phyloP scores from a whole-genome alignment of 768 basidiomycete species.

The Podaxis rugospora region DNA sequence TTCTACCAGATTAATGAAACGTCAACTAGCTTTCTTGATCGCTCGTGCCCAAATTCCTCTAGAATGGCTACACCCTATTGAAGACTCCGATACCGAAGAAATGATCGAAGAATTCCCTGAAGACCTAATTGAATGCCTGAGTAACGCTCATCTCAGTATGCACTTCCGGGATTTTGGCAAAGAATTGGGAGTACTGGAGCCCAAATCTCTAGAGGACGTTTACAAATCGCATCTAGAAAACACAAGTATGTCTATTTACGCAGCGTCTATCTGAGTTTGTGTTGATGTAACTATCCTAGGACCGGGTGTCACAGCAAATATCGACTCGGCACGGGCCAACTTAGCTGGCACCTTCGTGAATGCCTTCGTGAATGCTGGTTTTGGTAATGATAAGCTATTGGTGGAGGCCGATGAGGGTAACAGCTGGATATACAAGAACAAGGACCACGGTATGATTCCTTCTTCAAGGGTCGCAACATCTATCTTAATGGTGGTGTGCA shows the following conservation, averaged over 20 bases:
- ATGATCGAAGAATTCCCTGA: constrained; percentile 68
- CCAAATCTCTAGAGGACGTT: constrained; percentile 93
- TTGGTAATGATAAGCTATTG: constrained; percentile 98
- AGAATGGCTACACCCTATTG: constrained; percentile 75
- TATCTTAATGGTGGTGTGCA: constrained; percentile 21
- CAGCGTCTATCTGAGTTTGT: neutral
- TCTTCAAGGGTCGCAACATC: neutral
- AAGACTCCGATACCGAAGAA: constrained; percentile 46
- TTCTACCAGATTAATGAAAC: constrained; percentile 71
- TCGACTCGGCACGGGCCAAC: constrained; percentile 93
- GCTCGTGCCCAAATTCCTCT: constrained; percentile 89
- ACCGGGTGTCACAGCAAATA: constrained; percentile 62
- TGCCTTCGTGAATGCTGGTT: constrained; percentile 97
- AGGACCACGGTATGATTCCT: constrained; percentile 75
- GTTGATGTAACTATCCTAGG: constrained; percentile 32
- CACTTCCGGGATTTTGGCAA: constrained; percentile 92
- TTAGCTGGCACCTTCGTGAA: constrained; percentile 97
- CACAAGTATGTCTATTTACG: constrained; percentile 48
- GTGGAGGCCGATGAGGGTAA: constrained; percentile 93
- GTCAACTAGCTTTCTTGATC: constrained; percentile 90
- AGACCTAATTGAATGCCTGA: constrained; percentile 81
- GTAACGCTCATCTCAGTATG: constrained; percentile 77
- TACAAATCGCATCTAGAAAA: constrained; percentile 96
- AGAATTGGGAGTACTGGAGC: constrained; percentile 84
- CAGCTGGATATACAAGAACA: constrained; percentile 99